phyloP scores from a whole-genome alignment of 345 rosid genomes.

The Sisymbrium altissimum region DNA sequence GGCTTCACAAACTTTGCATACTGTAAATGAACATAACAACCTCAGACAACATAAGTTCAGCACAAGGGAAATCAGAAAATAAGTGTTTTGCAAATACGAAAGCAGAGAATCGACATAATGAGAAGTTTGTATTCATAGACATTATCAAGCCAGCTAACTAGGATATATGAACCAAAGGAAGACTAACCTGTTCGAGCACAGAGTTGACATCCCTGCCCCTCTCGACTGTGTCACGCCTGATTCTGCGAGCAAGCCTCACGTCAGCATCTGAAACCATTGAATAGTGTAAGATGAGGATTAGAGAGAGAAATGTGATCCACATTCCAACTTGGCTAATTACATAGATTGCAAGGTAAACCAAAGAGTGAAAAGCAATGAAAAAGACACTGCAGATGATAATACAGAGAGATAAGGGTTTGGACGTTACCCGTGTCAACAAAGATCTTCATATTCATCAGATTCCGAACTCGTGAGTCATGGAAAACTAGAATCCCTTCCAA shows the following conservation, averaged over 20 bases:
- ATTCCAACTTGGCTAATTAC: not conserved
- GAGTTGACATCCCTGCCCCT: slow-evolving; percentile 89
- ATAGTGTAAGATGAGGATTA: slow-evolving; percentile 11
- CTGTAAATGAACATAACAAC: slow-evolving; percentile 43
- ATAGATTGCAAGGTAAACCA: too few species aligned
- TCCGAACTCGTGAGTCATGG: slow-evolving; percentile 86
- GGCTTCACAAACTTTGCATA: slow-evolving; percentile 97
- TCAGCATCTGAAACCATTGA: slow-evolving; percentile 76
- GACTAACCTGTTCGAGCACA: slow-evolving; percentile 87
- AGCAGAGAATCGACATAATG: not conserved
- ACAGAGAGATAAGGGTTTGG: not conserved
- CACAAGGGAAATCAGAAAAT: not conserved
- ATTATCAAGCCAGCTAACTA: not conserved
- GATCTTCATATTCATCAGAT: slow-evolving; percentile 93
- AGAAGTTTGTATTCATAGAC: not conserved
- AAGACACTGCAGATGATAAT: not conserved
- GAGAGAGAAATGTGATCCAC: not conserved
- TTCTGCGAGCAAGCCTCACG: slow-evolving; percentile 99
- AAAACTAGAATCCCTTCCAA: slow-evolving; percentile 95
- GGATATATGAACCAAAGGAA: not conserved
- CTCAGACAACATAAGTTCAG: slow-evolving; percentile 1
- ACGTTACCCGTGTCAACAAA: slow-evolving; percentile 88
- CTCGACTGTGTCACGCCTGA: slow-evolving; percentile 87
- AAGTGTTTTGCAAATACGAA: not conserved
- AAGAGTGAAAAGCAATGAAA: not conserved